Conservation (phyloP, 2,329 filamentous ascomycete genomes). For the Sporothrix brasiliensis region DNA sequence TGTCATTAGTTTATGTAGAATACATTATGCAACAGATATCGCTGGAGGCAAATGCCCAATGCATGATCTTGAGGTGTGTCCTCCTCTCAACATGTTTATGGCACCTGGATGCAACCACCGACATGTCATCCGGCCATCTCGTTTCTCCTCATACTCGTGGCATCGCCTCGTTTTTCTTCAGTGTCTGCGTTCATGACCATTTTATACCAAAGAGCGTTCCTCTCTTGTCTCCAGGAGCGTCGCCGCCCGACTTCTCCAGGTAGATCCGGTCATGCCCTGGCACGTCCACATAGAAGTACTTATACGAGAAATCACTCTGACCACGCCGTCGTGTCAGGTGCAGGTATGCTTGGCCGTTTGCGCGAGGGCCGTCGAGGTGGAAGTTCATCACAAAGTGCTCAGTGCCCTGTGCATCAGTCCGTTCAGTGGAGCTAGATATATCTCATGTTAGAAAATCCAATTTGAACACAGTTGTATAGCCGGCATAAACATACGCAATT, state of each 20-base stretch:
- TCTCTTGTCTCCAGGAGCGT: conserved; percentile 41
- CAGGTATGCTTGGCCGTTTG: conserved; percentile 71
- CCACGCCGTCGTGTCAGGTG: conserved; percentile 73
- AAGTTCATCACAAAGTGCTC: conserved; percentile 87
- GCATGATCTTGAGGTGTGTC: neutral
- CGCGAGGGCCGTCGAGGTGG: conserved; percentile 77
- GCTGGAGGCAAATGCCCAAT: neutral
- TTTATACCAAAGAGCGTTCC: conserved; percentile 65
- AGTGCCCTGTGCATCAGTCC: conserved; percentile 72
- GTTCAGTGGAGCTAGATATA: conserved; percentile 38
- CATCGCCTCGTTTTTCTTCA: neutral
- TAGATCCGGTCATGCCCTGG: conserved; percentile 69
- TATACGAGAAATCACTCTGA: conserved; percentile 72
- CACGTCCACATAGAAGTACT: conserved; percentile 78
- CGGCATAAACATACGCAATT: conserved; percentile 53
- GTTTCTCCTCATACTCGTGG: neutral
- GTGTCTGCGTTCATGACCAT: conserved; percentile 48
- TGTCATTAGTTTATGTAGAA: conserved; percentile 21
- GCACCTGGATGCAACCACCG: neutral
- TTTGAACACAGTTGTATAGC: neutral
- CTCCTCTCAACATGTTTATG: conserved; percentile 24
- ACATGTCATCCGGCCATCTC: neutral
- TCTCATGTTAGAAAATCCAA: neutral
- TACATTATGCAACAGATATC: conserved; percentile 1
- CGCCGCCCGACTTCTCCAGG: conserved; percentile 57